Base-by-base conservation (phyloP, 1,284 basidiomycete species). In the Cystobasidium sp. region DNA sequence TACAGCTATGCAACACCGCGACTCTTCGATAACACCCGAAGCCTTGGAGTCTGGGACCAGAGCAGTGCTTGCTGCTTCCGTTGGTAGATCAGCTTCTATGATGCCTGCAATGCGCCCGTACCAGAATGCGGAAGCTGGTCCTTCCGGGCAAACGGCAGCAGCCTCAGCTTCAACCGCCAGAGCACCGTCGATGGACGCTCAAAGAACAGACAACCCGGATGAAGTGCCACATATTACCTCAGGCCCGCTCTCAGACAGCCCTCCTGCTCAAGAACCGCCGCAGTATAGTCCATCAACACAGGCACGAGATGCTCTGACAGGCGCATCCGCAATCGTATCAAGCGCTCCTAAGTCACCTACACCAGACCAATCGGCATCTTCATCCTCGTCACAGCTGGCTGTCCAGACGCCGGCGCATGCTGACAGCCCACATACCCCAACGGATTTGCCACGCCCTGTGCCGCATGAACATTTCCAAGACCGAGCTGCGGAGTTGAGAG, bases 51-150 rank as follows among this genome's bases (percentile, higher is more conserved):
- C 56, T 12, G 56, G 56, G 7, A 59, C 37, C 9, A 39, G 56
- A 43, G 14, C 18, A 10, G 41, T 16, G n/a, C 14, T 43, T 41
- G 39, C 39, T 6, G 39, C 56, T 8, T 14, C 37, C 43, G 16
- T 20, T 16, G 39, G 41, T 8, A 41, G 61, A 12, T 63, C 61
- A 74, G 1, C 56, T 73, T 16, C 67, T 75, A 0, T 78, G 72
- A 47, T 59, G 72, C n/a, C 62, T 24, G 18, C 76, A 62, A 16
- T 68, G 77, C 44, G 66, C 16, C 14, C 47, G 20, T 14, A 20
- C 14, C 47, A 51, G 20, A 16, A 14, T 16, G 14, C 20, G 3
- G 3, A 51, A 51, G 47, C 47, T 51, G 47, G 47, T 16, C 47
- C 47, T 16, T 51, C 47, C 14, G 20, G 16, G 20, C 47, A 51